phyloP scores from a whole-genome alignment of 2,329 filamentous ascomycete species.

The Fusarium marasasianum region DNA sequence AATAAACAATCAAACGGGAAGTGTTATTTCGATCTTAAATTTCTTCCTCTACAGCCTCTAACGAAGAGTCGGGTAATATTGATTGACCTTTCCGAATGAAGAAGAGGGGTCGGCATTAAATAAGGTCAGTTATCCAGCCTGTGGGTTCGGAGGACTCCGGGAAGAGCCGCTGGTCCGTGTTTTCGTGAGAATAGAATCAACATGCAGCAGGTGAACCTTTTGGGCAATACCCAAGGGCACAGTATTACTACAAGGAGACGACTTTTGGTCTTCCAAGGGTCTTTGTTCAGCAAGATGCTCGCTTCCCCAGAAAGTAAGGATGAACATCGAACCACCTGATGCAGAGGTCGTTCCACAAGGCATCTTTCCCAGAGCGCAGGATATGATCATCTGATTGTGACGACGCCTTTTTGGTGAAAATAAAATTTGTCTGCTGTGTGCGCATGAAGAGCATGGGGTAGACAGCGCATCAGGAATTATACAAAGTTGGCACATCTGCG shows the following conservation, averaged over 20 bases:
- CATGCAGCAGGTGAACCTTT: conserved; percentile 6
- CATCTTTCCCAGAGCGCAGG: conserved; percentile 14
- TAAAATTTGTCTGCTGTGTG: conserved; percentile 18
- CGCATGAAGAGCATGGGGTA: conserved; percentile 23
- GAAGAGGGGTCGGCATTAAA: conserved; percentile 11
- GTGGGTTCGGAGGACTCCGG: conserved; percentile 34
- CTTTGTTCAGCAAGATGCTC: conserved; percentile 20
- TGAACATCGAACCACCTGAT: conserved; percentile 43
- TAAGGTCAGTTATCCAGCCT: conserved; percentile 7
- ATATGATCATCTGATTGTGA: conserved; percentile 41
- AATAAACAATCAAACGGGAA: not conserved
- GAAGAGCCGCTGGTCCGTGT: conserved; percentile 40
- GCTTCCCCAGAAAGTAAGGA: conserved; percentile 38
- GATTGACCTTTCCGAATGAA: not conserved
- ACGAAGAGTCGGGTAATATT: not conserved
- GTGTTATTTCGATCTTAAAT: not conserved
- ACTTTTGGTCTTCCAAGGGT: conserved; percentile 24
- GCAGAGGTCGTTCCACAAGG: conserved; percentile 38
- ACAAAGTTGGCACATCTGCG: conserved; percentile 29
- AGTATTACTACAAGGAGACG: conserved; percentile 30
- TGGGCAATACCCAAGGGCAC: conserved; percentile 15
- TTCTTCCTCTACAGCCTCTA: not conserved
- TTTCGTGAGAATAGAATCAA: conserved; percentile 16
- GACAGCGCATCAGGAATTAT: conserved; percentile 28
- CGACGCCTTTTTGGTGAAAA: conserved; percentile 7